A percentile compares a stretch with the other conserved stretches of the same genome.
phyloP scores from a whole-genome alignment of 2,329 filamentous ascomycete species.

The Curvularia hawaiiensis region DNA sequence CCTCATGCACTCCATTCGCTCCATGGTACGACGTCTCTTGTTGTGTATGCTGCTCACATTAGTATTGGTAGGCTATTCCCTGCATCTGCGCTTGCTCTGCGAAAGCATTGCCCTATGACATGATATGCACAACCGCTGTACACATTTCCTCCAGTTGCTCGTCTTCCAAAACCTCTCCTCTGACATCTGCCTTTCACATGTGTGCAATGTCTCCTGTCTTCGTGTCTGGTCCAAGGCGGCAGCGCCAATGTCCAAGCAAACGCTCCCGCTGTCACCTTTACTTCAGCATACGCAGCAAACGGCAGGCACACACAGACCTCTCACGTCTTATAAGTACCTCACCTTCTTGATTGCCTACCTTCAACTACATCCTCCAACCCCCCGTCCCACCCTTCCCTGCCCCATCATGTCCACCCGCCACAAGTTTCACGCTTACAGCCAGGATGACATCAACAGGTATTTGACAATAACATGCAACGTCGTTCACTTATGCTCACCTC shows the following conservation, averaged over 20 bases:
- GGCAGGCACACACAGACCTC: background rate
- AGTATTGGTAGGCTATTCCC: no score
- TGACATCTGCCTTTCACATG: background rate
- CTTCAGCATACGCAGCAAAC: background rate
- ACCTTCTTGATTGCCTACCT: background rate
- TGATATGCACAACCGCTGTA: background rate
- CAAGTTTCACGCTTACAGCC: conserved; percentile 16
- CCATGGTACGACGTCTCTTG: background rate
- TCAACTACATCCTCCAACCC: background rate
- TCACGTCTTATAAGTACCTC: background rate
- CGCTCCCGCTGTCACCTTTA: conserved; percentile 14
- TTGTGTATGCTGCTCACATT: background rate
- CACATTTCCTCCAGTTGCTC: background rate
- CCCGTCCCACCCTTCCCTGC: background rate
- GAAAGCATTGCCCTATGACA: background rate
- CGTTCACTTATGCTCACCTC: background rate
- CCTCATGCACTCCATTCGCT: background rate
- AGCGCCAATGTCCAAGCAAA: background rate
- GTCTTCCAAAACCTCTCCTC: background rate
- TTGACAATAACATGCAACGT: background rate
- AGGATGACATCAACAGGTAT: conserved; percentile 22
- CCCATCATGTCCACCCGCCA: conserved; percentile 9
- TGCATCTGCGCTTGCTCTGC: background rate
- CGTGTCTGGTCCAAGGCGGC: background rate
- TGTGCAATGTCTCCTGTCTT: background rate